A percentile compares a stretch with the other conserved stretches of the same genome.
phyloP scores from a whole-genome alignment of 345 rosid species.

The Conringia planisiliqua region DNA sequence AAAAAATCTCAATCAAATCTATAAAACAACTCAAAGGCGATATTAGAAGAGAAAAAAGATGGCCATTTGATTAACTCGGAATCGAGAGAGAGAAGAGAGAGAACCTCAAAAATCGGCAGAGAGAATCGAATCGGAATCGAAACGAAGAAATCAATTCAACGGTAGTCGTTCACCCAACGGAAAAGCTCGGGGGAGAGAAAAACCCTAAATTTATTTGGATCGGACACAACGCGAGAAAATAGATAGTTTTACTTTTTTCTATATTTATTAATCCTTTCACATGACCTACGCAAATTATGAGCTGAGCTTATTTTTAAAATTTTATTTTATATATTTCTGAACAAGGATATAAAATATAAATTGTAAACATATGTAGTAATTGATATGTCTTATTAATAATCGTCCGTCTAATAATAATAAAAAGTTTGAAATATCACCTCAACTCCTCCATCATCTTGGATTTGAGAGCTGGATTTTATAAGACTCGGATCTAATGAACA shows the following conservation, averaged over 20 bases:
- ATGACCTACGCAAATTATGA: neutral
- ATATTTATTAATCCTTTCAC: neutral
- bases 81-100: conserved; percentile 16
- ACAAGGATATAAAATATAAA: no score
- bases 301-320: no score
- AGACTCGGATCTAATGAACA: no score
- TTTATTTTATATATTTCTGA: no score
- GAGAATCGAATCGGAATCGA: conserved; percentile 31
- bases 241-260: no score
- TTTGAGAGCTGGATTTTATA: no score
- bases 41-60: neutral
- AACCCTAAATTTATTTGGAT: conserved; percentile 34
- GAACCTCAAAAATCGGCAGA: conserved; percentile 31
- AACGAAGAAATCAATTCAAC: conserved; percentile 28
- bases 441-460: no score
- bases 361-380: no score
- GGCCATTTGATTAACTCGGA: conserved; percentile 6
- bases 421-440: no score
- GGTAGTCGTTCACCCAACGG: conserved; percentile 29
- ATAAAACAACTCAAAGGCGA: neutral
- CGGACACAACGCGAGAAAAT: neutral
- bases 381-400: no score
- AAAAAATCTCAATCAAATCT: conserved; percentile 2
- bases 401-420: no score
- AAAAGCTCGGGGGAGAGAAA: conserved; percentile 21